Base-by-base conservation (phyloP, 805 yeast genomes). In the Aciculoconidium aculeatum region DNA sequence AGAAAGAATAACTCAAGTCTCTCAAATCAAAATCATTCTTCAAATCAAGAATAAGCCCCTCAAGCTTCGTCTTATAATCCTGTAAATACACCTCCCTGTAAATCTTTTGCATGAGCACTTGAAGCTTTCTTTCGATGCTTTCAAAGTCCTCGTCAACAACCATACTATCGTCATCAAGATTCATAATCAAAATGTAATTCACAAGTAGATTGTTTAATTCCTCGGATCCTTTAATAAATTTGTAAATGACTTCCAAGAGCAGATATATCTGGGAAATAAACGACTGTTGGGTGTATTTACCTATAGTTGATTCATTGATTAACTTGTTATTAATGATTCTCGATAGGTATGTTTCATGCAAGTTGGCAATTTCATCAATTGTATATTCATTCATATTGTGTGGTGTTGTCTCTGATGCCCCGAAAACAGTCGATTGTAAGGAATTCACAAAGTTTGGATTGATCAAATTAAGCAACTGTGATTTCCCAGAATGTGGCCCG, bases 21-120 rank as follows among this genome's bases (percentile, higher is more conserved):
- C 65, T 57, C 29, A 80, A 44, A 15, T 67, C 72, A 7, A 61
- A 51, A 39, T 79, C 85, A 15, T 58, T 50, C n/a, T 65, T 61
- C 31, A 80, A 52, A 41, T 77, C 85, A 23, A 55, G 63, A 0
- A 65, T 61, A 32, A 79, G 70, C 3, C 51, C 41, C 21, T 58
- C 59, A 22, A 70, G 40, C 12, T 55, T 53, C 3, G 54, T 54
- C 32, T 65, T 65, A 44, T 72, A 78, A 12, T 58, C 62, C 19
- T 55, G 61, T 19, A 50, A 52, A 55, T 53, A 69, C 31, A 55
- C 53, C 15, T 40, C 65, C 18, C 39, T 40, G 30, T 61, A 58
- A 13, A 77, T 51, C 32, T 61, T 61, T 4, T 49, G 50, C 30
- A 66, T 58, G 15, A 73, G 52, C 4, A 52, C 47, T 27, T 54